phyloP scores from a whole-genome alignment of 805 yeast species.

The Maudiozyma serrabonitensis region DNA sequence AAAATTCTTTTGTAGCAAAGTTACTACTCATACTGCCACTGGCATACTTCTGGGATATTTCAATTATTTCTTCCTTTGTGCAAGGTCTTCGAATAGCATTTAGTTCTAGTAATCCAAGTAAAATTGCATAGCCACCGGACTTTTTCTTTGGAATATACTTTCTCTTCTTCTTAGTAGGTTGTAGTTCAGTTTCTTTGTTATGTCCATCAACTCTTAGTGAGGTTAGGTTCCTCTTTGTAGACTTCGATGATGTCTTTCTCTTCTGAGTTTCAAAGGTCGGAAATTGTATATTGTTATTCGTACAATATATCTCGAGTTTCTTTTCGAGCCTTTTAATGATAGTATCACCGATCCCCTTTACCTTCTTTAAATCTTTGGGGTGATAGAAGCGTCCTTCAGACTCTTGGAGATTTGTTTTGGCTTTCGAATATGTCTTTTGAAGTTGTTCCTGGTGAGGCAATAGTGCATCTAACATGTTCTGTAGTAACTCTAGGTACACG shows the following conservation, averaged over 20 bases:
- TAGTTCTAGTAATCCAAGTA: constrained; percentile 44
- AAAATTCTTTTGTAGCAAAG: constrained; percentile 50
- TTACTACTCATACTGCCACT: constrained; percentile 50
- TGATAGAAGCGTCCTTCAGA: constrained; percentile 38
- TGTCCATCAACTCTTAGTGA: constrained; percentile 12
- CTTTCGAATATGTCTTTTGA: constrained; percentile 45
- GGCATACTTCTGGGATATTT: constrained; percentile 45
- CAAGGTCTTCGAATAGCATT: constrained; percentile 48
- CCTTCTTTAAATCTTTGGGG: constrained; percentile 47
- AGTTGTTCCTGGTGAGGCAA: constrained; percentile 41
- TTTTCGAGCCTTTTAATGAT: constrained; percentile 43
- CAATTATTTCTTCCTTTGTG: constrained; percentile 48
- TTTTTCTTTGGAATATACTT: constrained; percentile 61
- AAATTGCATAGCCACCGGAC: constrained; percentile 79
- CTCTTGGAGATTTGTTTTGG: constrained; percentile 41
- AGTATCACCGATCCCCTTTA: constrained; percentile 66
- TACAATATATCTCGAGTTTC: constrained; percentile 45
- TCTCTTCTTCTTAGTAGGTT: constrained; percentile 13
- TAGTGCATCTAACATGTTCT: constrained; percentile 40
- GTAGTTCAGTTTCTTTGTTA: not conserved
- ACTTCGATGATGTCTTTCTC: not conserved
- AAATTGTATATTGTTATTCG: constrained; percentile 35
- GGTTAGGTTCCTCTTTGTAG: constrained; percentile 12
- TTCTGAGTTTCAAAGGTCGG: not conserved
- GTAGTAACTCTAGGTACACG: constrained; percentile 49